phyloP scores from a whole-genome alignment of 352 stramenopile species.

The Pseudoperonospora humuli region DNA sequence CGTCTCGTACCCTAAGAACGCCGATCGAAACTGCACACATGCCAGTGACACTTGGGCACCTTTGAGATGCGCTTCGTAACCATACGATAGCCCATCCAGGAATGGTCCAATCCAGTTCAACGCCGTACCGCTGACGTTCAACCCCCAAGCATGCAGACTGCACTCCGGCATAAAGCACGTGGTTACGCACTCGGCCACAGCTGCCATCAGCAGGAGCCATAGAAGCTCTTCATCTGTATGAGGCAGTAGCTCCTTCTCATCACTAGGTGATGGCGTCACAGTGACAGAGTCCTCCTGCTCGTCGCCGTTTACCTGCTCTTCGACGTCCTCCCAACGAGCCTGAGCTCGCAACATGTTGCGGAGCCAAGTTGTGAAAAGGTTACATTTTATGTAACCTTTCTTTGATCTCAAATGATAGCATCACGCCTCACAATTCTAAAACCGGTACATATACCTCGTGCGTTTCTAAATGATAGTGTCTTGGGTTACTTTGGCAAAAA shows the following conservation, averaged over 20 bases:
- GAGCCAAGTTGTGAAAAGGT: too few relatives aligned
- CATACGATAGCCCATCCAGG: constrained; percentile 63
- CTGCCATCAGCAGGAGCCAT: constrained; percentile 62
- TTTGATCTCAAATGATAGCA: too few relatives aligned
- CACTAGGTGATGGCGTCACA: constrained; percentile 1
- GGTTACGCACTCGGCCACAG: constrained; percentile 67
- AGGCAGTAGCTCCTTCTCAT: constrained; percentile 17
- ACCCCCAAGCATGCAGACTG: constrained; percentile 24
- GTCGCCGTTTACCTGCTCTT: too few relatives aligned
- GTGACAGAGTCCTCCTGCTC: constrained; percentile 1
- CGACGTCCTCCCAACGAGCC: constrained; percentile 7
- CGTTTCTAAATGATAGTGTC: too few relatives aligned
- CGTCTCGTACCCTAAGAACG: constrained; percentile 58
- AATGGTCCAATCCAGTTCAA: constrained; percentile 74
- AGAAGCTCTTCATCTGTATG: constrained; percentile 49
- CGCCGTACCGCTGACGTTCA: constrained; percentile 60
- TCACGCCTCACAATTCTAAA: too few relatives aligned
- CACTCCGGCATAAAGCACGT: constrained; percentile 67
- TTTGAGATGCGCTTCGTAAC: constrained; percentile 40
- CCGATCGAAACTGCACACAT: constrained; percentile 58
- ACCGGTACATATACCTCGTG: too few relatives aligned
- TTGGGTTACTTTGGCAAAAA: constrained; percentile 12
- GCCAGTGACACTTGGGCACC: constrained; percentile 24
- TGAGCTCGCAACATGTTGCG: constrained; percentile 20
- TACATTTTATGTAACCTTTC: too few relatives aligned